Evolutionary conservation across 1,284 basidiomycete species (phyloP), one percentile per base, ranked within the genome.

Genomic region (Earliella scabrosa): DNA sequence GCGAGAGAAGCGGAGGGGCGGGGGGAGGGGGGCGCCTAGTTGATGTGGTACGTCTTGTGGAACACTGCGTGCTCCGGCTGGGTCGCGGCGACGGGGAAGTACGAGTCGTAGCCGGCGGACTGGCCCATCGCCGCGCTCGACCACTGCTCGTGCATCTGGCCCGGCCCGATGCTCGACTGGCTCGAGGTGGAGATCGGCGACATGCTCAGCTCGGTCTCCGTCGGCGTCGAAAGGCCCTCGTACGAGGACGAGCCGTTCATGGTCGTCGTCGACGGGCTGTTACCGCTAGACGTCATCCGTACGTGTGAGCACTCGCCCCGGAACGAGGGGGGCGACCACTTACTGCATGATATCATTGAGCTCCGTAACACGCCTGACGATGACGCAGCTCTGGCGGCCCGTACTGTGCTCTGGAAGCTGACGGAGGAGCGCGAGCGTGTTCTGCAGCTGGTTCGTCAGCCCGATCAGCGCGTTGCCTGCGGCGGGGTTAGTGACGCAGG

Each of bases 341-440:
- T 72, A 91, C 88, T 87, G 85, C 73, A 91, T 78, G 34, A 88
- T 69, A 65, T 78, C 80, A 66, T 80, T 78, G 18, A 91, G 77
- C 60, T 89, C 86, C 47, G 78, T 71, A 53, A 89, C 83, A 48
- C 82, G 81, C 50, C 82, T 77, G 63, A 80, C 83, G 21, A 90
- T 69, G 45, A 78, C 66, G 63, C 88, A 90, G 20, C 71, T 70
- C 4, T 82, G 74, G 50, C 80, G 79, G 16, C 52, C 18, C 27
- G 77, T 72, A 23, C 78, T 74, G 63, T 88, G 87, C 55, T 85
- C 82, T 20, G 78, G 78, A 59, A 83, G 85, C 64, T 87, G 85
- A 47, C 86, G 77, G 40, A 90, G 74, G 2, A 83, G 75, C 43
- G 71, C 74, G 18, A 87, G 68, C 0, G 87, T 82, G 46, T 65